Evolutionary conservation across 176 grass and related monocot species (phyloP).

Genomic region (Ampelocalamus luodianensis): DNA sequence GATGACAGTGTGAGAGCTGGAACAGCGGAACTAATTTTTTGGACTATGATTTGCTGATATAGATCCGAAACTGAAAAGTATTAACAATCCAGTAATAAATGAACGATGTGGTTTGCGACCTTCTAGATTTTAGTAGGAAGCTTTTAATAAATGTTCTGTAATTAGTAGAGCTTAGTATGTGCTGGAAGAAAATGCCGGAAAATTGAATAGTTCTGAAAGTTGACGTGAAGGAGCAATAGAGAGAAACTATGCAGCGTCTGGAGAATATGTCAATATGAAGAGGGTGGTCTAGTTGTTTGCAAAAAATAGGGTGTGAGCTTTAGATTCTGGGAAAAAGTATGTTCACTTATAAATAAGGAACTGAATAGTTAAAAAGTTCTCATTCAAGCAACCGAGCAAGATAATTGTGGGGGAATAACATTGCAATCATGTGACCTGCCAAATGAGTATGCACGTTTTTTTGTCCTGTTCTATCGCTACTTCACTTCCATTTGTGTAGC

Average conservation of each 20-base stretch:
- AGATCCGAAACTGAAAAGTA: conserved; percentile 28
- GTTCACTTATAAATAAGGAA: conserved; percentile 11
- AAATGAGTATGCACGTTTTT: neutral
- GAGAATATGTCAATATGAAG: neutral
- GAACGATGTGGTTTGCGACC: neutral
- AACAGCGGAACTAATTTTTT: conserved; percentile 38
- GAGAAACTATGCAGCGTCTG: neutral
- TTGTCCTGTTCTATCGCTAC: neutral
- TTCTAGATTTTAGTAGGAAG: conserved; percentile 24
- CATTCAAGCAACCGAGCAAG: conserved; percentile 8
- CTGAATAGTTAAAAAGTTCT: neutral
- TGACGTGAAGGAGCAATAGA: neutral
- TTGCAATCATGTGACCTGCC: neutral
- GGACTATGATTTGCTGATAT: conserved; percentile 11
- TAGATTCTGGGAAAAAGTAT: neutral
- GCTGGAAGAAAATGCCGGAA: neutral
- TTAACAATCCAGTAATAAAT: conserved; percentile 28
- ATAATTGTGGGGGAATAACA: neutral
- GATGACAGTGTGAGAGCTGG: conserved; percentile 21
- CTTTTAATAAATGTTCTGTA: neutral
- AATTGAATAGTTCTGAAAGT: neutral
- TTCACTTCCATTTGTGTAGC: neutral
- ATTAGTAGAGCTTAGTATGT: conserved; percentile 17
- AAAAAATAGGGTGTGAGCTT: neutral
- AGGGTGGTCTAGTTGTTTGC: neutral